Percentiles rank a stretch among this genome's conserved stretches.
Evolutionary conservation across 1,284 basidiomycete genomes (phyloP).

Genomic region (Trichosporon coremiiforme): DNA sequence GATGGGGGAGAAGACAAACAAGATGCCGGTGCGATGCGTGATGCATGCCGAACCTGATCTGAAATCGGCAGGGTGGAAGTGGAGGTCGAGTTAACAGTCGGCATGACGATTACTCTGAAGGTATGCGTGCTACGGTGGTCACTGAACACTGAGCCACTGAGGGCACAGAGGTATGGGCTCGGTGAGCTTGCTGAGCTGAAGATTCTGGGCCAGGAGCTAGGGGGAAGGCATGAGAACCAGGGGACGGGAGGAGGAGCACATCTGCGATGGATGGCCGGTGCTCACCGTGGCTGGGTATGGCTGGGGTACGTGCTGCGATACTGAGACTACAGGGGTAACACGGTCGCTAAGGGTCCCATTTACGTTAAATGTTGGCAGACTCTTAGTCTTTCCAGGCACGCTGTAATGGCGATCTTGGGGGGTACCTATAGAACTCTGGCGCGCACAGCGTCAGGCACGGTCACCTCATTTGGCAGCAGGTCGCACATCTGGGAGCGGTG

Average conservation of each 20-base stretch:
- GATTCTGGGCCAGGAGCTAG: not conserved
- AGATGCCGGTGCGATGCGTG: not conserved
- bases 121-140: too few species aligned
- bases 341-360: not conserved
- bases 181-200: not conserved
- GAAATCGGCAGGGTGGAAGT: slow-evolving; percentile 1
- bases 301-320: not conserved
- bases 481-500: too few species aligned
- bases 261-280: not conserved
- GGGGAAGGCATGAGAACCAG: not conserved
- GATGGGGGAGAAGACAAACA: not conserved
- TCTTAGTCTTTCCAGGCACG: slow-evolving; percentile 2
- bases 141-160: too few species aligned
- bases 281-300: not conserved
- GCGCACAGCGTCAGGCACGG: not conserved
- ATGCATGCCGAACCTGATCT: not conserved
- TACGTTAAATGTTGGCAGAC: not conserved
- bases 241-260: not conserved
- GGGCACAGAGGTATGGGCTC: too few species aligned
- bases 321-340: slow-evolving; percentile 7
- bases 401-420: not conserved
- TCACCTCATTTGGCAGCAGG: not conserved
- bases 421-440: not conserved
- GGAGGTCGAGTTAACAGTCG: not conserved
- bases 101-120: not conserved